phyloP scores from a whole-genome alignment of 768 basidiomycete genomes.

The Clitopilus hobsonii region DNA sequence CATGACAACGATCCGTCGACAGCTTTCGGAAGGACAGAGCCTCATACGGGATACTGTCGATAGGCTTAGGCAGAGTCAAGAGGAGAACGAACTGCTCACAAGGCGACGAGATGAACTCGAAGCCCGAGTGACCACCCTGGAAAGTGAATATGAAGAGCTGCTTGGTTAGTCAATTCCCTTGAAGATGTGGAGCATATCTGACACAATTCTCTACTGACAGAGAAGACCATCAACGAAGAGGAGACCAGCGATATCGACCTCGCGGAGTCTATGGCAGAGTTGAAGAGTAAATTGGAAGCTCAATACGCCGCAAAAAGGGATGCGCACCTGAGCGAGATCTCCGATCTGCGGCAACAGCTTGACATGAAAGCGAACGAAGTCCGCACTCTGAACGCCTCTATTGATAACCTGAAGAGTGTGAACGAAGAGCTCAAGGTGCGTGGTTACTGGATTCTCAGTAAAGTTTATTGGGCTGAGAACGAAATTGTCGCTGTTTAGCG shows the following conservation, averaged over 20 bases:
- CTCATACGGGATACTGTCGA: conserved; percentile 87
- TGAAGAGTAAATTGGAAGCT: conserved; percentile 93
- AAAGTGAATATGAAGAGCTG: conserved; percentile 95
- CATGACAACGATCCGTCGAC: conserved; percentile 75
- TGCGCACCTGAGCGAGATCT: conserved; percentile 77
- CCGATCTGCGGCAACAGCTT: conserved; percentile 85
- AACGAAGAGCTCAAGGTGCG: conserved; percentile 97
- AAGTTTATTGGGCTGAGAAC: conserved; percentile 9
- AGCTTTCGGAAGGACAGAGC: conserved; percentile 85
- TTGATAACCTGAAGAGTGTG: conserved; percentile 91
- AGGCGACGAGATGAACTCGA: conserved; percentile 88
- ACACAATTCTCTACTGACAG: conserved; percentile 33
- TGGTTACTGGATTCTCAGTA: neutral
- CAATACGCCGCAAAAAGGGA: conserved; percentile 94
- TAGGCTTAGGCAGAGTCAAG: conserved; percentile 81
- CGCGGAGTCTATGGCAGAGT: conserved; percentile 80
- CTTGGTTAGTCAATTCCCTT: conserved; percentile 55
- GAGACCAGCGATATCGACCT: conserved; percentile 81
- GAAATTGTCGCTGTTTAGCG: conserved; percentile 48
- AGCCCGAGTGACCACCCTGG: conserved; percentile 69
- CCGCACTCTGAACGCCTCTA: conserved; percentile 74
- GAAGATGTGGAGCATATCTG: conserved; percentile 3
- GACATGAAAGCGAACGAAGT: conserved; percentile 83
- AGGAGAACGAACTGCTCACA: conserved; percentile 84
- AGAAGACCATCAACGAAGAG: conserved; percentile 90